These are phyloP conservation scores for Candida suzukii DNA, from an alignment of 805 yeast species.

Conservation along the genomic window DNA sequence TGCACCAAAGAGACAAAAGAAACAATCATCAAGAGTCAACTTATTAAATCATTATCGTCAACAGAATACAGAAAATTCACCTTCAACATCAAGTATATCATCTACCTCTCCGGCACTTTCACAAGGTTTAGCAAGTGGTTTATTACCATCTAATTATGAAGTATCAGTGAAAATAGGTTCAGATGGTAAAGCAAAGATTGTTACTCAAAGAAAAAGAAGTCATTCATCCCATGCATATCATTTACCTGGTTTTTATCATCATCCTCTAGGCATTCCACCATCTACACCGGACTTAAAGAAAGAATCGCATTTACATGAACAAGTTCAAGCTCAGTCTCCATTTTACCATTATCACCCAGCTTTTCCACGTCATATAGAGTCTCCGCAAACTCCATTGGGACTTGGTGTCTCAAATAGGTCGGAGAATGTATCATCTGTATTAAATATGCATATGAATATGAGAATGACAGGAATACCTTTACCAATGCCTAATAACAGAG, in stretches of 20 bases:
- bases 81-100: constrained; percentile 3
- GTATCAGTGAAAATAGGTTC: constrained; percentile 16
- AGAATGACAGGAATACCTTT: not conserved
- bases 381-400: not conserved
- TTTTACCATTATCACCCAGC: not conserved
- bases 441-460: not conserved
- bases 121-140: not conserved
- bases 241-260: constrained; percentile 8
- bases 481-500: not conserved
- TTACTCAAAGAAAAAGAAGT: constrained; percentile 8
- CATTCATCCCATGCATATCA: constrained; percentile 1
- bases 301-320: not conserved
- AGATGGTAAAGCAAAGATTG: constrained; percentile 24
- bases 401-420: not conserved
- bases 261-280: not conserved
- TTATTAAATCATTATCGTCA: not conserved
- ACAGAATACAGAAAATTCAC: not conserved
- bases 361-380: not conserved
- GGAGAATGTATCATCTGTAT: not conserved
- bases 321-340: not conserved
- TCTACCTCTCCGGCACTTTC: constrained; percentile 1
- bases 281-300: not conserved
- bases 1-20: not conserved
- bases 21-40: constrained; percentile 1
- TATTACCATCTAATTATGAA: constrained; percentile 14